Percentiles rank a stretch among this genome's conserved stretches.
phyloP scores from a whole-genome alignment of 441 rosid species.

The Melastoma candidum region DNA sequence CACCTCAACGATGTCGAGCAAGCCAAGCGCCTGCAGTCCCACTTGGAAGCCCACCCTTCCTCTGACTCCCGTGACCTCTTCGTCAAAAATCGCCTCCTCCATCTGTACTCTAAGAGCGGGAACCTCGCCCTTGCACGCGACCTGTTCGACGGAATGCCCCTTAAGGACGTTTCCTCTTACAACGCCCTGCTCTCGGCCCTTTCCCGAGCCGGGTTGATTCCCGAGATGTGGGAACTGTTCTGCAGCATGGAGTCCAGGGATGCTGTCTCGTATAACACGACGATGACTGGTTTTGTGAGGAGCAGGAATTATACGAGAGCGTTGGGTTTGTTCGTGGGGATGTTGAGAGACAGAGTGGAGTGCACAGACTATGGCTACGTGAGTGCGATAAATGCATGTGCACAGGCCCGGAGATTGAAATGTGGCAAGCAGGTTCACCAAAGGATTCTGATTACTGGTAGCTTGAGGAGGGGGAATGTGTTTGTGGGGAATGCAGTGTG shows the following conservation, averaged over 20 bases:
- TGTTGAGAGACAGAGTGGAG: constrained; percentile 22
- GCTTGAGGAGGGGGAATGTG: constrained; percentile 14
- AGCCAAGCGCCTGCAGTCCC: constrained; percentile 40
- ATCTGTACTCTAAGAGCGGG: constrained; percentile 31
- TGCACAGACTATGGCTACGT: constrained; percentile 28
- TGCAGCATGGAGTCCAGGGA: neutral
- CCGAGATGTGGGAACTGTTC: too few species aligned
- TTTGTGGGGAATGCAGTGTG: constrained; percentile 30
- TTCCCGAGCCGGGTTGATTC: neutral
- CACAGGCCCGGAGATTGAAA: constrained; percentile 26
- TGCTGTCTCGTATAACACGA: constrained; percentile 15
- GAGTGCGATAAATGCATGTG: constrained; percentile 26
- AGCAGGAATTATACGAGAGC: constrained; percentile 21
- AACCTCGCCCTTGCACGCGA: constrained; percentile 23
- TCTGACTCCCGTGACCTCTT: constrained; percentile 28
- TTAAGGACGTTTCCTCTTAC: constrained; percentile 40
- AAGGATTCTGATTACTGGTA: constrained; percentile 18
- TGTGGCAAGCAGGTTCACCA: constrained; percentile 33
- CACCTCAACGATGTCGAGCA: constrained; percentile 35
- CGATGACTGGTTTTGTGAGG: constrained; percentile 7
- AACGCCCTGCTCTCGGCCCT: constrained; percentile 32
- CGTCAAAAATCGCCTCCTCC: constrained; percentile 49
- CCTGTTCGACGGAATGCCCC: constrained; percentile 53
- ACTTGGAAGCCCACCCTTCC: constrained; percentile 35
- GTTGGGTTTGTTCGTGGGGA: constrained; percentile 20